A percentile compares a stretch with the other conserved stretches of the same genome.
phyloP scores from a whole-genome alignment of 371 early-diverging fungal genomes.

The Apophysomyces elegans region DNA sequence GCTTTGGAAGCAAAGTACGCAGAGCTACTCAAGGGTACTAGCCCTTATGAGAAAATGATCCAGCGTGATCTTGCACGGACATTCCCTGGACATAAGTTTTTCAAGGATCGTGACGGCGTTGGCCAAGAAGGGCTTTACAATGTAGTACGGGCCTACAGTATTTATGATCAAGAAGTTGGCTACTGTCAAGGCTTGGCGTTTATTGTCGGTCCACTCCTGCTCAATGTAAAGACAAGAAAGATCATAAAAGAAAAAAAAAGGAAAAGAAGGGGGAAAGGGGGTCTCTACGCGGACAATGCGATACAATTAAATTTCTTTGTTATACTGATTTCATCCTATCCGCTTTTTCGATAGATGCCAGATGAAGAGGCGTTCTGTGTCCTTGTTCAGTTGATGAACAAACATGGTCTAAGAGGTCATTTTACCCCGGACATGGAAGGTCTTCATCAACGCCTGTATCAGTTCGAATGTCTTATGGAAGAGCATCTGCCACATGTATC shows the following conservation, averaged over 20 bases:
- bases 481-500: slow-evolving; percentile 81
- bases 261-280: slow-evolving; percentile 13
- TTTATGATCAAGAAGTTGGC: slow-evolving; percentile 90
- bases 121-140: slow-evolving; percentile 91
- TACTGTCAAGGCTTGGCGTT: slow-evolving; percentile 96
- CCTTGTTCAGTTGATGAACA: slow-evolving; percentile 82
- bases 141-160: slow-evolving; percentile 87
- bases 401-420: slow-evolving; percentile 84
- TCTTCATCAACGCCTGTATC: slow-evolving; percentile 83
- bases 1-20: slow-evolving; percentile 64
- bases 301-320: too few relatives aligned
- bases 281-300: background rate
- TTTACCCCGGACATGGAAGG: slow-evolving; percentile 90
- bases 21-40: slow-evolving; percentile 63
- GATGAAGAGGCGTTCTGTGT: slow-evolving; percentile 95
- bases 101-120: slow-evolving; percentile 78
- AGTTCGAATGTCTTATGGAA: slow-evolving; percentile 80
- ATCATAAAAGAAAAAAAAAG: background rate
- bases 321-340: too few relatives aligned
- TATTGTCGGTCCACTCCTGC: slow-evolving; percentile 85
- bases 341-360: slow-evolving; percentile 71
- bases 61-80: slow-evolving; percentile 88
- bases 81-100: slow-evolving; percentile 86
- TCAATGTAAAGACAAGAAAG: slow-evolving; percentile 66
- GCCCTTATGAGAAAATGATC: slow-evolving; percentile 87